Evolutionary conservation across 495 filamentous ascomycete genomes (phyloP).

Genomic region (Penicillium goetzii): DNA sequence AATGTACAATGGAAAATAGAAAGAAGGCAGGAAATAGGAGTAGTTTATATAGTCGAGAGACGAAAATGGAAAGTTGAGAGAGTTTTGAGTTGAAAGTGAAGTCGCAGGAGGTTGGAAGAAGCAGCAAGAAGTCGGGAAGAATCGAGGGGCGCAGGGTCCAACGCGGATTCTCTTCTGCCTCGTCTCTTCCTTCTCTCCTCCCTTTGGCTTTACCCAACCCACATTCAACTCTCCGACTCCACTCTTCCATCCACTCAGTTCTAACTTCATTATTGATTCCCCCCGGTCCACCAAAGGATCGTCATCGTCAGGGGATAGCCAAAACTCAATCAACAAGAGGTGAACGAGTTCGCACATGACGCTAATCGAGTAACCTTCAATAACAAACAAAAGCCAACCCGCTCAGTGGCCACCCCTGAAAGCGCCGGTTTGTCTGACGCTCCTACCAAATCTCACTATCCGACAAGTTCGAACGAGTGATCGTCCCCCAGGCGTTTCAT

Average conservation of each 20-base stretch:
- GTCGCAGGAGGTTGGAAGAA: background rate
- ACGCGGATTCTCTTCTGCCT: background rate
- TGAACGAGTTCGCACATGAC: constrained; percentile 3
- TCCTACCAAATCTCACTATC: constrained; percentile 16
- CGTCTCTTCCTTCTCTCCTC: background rate
- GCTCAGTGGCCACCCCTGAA: background rate
- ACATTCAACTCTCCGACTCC: background rate
- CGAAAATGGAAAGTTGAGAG: background rate
- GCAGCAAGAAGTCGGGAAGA: background rate
- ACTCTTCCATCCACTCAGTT: background rate
- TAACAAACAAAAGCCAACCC: background rate
- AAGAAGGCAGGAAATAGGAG: background rate
- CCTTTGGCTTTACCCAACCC: background rate
- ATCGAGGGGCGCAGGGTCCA: background rate
- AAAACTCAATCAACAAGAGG: background rate
- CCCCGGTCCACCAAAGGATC: constrained; percentile 3
- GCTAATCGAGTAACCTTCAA: background rate
- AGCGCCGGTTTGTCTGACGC: background rate
- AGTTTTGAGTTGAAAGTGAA: background rate
- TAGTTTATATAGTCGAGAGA: constrained; percentile 9
- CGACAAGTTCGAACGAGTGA: constrained; percentile 2
- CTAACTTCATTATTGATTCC: background rate
- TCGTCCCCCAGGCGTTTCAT: constrained; percentile 9
- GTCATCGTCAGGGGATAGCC: constrained; percentile 5
- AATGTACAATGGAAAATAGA: background rate